Conservation (phyloP, 1,284 basidiomycete genomes). For the Cryptococcus sp. region DNA sequence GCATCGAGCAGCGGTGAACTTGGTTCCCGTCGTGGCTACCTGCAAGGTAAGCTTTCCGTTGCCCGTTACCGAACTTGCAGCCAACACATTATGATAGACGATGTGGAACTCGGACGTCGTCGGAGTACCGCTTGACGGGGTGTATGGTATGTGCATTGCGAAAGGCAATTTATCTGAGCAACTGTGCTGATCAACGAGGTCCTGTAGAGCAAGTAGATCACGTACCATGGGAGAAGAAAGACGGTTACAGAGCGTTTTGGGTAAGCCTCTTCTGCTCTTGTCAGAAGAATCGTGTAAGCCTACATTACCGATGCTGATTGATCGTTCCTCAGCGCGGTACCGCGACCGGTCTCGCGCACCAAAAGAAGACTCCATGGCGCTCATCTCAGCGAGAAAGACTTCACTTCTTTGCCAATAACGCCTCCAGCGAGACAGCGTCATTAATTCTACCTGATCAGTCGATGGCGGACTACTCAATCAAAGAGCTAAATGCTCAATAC, state of each 20-base stretch:
- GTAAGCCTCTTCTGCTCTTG: constrained; percentile 10
- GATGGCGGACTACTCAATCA: constrained; percentile 20
- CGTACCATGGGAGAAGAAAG: constrained; percentile 49
- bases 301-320: not conserved
- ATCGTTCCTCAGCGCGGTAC: constrained; percentile 43
- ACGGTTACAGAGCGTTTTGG: constrained; percentile 46
- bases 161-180: too few species aligned
- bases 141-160: constrained; percentile 26
- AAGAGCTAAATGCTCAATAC: constrained; percentile 34
- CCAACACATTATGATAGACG: constrained; percentile 13
- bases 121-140: constrained; percentile 42
- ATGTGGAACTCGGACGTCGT: constrained; percentile 39
- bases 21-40: constrained; percentile 29
- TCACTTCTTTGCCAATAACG: constrained; percentile 41
- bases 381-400: constrained; percentile 52
- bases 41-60: constrained; percentile 18
- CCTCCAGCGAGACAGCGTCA: constrained; percentile 14
- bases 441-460: constrained; percentile 5
- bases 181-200: not conserved
- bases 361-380: constrained; percentile 46
- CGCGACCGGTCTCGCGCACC: constrained; percentile 52
- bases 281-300: not conserved
- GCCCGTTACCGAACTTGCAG: not conserved
- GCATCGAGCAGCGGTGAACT: constrained; percentile 18
- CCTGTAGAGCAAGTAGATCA: constrained; percentile 26